These are phyloP conservation scores for Rhizopogon rudus DNA, from an alignment of 768 basidiomycete genomes.

Conservation along the genomic window DNA sequence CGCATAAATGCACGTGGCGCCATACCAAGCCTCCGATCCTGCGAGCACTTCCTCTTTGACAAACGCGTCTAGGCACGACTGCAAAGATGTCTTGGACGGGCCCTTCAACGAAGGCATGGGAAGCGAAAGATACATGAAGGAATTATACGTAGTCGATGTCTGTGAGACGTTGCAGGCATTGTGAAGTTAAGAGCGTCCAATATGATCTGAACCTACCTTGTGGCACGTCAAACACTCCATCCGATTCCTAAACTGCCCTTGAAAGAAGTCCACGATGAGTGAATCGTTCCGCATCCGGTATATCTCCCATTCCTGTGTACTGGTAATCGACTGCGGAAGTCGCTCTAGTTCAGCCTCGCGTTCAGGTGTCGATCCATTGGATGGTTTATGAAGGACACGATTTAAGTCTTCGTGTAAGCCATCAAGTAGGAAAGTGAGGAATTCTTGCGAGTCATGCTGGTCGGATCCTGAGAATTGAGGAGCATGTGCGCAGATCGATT, in stretches of 20 bases:
- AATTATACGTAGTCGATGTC: constrained; percentile 97
- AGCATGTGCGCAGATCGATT: constrained; percentile 53
- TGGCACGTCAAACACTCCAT: constrained; percentile 88
- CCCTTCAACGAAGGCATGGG: constrained; percentile 72
- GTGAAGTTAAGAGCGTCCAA: background rate
- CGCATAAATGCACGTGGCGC: background rate
- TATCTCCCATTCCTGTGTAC: constrained; percentile 88
- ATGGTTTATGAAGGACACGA: constrained; percentile 69
- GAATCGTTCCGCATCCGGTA: constrained; percentile 91
- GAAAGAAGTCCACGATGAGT: constrained; percentile 94
- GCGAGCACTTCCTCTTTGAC: constrained; percentile 89
- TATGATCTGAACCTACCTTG: constrained; percentile 47
- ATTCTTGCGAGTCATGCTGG: constrained; percentile 98
- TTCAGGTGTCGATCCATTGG: constrained; percentile 60
- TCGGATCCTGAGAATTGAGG: constrained; percentile 79
- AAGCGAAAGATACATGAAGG: constrained; percentile 91
- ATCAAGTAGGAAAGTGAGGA: constrained; percentile 90
- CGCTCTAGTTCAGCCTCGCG: constrained; percentile 87
- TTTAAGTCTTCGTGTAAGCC: constrained; percentile 89
- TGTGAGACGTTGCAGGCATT: constrained; percentile 27
- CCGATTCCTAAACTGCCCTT: constrained; percentile 91
- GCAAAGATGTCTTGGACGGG: constrained; percentile 58
- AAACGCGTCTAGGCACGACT: constrained; percentile 84
- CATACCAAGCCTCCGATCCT: constrained; percentile 90
- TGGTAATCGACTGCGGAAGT: constrained; percentile 81